Evolutionary conservation across 768 basidiomycete genomes (phyloP).

Genomic region (Holtermannia corniformis): DNA sequence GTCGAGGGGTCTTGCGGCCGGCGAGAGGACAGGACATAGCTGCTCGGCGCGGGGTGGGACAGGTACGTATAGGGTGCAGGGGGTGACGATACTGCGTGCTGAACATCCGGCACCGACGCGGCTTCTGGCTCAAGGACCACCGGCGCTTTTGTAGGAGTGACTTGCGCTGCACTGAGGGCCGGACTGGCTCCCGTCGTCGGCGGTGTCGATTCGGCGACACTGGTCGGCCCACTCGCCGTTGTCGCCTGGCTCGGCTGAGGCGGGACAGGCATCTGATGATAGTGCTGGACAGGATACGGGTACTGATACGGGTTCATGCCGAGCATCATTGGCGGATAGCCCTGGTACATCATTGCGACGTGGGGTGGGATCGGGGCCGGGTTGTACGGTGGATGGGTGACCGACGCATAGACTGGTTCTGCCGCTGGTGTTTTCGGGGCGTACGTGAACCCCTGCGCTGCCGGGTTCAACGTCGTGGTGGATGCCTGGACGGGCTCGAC

Average conservation of each 20-base stretch:
- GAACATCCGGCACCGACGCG: neutral
- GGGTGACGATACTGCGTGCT: neutral
- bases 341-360: neutral
- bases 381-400: neutral
- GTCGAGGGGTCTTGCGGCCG: neutral
- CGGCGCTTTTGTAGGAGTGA: neutral
- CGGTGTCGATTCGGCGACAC: neutral
- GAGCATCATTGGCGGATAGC: neutral
- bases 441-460: conserved; percentile 27
- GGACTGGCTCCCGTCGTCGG: too few species aligned
- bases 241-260: neutral
- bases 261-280: neutral
- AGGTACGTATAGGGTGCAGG: neutral
- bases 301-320: neutral
- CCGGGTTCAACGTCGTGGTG: conserved; percentile 20
- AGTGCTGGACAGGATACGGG: neutral
- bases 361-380: neutral
- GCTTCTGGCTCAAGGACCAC: neutral
- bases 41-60: neutral
- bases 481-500: neutral
- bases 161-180: too few species aligned
- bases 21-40: neutral
- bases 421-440: conserved; percentile 3
- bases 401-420: neutral
- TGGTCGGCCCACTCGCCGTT: neutral